phyloP scores from a whole-genome alignment of 306 rosid genomes.

The Boehmeria nivea region DNA sequence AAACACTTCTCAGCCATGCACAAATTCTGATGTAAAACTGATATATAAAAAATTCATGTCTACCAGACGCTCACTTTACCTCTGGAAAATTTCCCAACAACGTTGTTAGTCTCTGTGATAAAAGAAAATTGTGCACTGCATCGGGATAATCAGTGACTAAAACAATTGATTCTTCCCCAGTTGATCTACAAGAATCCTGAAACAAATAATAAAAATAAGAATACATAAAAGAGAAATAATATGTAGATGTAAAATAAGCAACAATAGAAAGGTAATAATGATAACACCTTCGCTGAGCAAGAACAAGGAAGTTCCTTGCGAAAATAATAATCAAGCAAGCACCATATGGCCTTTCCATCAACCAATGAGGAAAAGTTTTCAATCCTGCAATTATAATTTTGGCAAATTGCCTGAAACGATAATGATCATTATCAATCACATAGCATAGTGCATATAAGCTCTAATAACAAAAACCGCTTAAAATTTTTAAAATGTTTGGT shows the following conservation, averaged over 20 bases:
- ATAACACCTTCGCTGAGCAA: slow-evolving; percentile 57
- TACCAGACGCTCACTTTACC: slow-evolving; percentile 60
- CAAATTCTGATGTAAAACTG: background rate
- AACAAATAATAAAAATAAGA: slow-evolving; percentile 8
- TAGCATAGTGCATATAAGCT: background rate
- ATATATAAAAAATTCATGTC: background rate
- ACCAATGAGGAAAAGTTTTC: slow-evolving; percentile 58
- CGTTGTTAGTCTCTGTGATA: slow-evolving; percentile 67
- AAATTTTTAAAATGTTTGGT: background rate
- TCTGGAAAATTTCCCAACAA: slow-evolving; percentile 89
- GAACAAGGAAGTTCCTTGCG: slow-evolving; percentile 67
- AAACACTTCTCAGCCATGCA: background rate
- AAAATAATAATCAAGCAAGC: slow-evolving; percentile 86
- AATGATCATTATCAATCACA: background rate
- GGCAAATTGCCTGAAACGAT: slow-evolving; percentile 64
- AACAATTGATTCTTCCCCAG: slow-evolving; percentile 60
- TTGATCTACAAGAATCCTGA: slow-evolving; percentile 47
- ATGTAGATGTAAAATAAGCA: slow-evolving; percentile 8
- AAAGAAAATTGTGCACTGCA: slow-evolving; percentile 77
- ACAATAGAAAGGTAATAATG: slow-evolving; percentile 10
- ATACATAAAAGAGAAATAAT: slow-evolving; percentile 11
- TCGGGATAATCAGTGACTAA: slow-evolving; percentile 59
- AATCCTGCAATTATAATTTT: slow-evolving; percentile 49
- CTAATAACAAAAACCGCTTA: background rate
- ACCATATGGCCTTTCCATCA: slow-evolving; percentile 97